Evolutionary conservation across 768 basidiomycete genomes (phyloP).

Genomic region (Agaricus sinodeliciosus): DNA sequence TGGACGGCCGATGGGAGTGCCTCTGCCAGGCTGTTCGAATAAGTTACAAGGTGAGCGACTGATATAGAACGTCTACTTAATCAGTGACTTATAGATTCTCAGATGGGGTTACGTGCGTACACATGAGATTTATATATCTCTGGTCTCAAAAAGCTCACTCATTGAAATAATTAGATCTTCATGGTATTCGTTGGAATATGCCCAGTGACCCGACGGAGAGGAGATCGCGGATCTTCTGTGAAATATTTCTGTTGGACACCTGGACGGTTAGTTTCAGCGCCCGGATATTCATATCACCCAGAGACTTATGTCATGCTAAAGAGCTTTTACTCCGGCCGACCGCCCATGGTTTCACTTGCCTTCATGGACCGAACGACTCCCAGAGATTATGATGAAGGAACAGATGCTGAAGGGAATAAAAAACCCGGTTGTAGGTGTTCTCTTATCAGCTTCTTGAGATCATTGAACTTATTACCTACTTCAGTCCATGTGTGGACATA

Average conservation of each 20-base stretch:
- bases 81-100: not conserved
- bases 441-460: not conserved
- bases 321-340: constrained; percentile 60
- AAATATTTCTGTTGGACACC: constrained; percentile 57
- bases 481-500: constrained; percentile 51
- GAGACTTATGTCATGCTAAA: constrained; percentile 16
- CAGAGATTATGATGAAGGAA: constrained; percentile 30
- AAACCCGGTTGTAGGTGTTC: constrained; percentile 33
- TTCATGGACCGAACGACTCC: constrained; percentile 57
- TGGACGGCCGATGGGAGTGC: constrained; percentile 47
- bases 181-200: constrained; percentile 55
- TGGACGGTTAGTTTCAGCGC: constrained; percentile 38
- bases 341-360: constrained; percentile 43
- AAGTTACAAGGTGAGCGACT: constrained; percentile 47
- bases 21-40: constrained; percentile 55
- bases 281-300: not conserved
- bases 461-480: constrained; percentile 1
- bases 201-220: constrained; percentile 34
- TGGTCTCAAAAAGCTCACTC: not conserved
- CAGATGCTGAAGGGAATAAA: constrained; percentile 28
- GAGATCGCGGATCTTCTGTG: constrained; percentile 60
- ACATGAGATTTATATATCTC: not conserved
- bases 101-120: constrained; percentile 49
- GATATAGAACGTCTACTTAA: not conserved
- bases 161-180: constrained; percentile 37